Evolutionary conservation across 208 protist species (phyloP).

Genomic region (Trichomonas vaginalis): DNA sequence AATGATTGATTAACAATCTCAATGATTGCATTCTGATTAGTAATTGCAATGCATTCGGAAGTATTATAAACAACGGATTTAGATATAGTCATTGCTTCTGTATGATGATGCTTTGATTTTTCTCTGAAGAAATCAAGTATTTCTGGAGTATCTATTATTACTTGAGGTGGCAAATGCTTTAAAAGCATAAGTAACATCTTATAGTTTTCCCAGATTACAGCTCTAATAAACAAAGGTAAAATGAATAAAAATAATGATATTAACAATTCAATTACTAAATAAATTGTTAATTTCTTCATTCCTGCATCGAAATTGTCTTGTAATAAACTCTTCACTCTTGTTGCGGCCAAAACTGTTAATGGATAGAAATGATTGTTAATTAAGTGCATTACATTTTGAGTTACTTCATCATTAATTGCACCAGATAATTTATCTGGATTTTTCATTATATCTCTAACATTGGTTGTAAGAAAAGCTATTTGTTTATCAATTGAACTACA

Average conservation of each 20-base stretch:
- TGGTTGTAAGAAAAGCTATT: too few species aligned
- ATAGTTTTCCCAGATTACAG: neutral
- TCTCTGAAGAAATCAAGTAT: neutral
- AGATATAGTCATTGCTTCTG: neutral
- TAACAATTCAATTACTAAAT: too few species aligned
- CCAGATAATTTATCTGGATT: too few species aligned
- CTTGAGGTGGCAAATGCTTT: neutral
- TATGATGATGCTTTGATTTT: neutral
- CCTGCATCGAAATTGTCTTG: too few species aligned
- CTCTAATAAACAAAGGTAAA: too few species aligned
- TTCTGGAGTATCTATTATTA: neutral
- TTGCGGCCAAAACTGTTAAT: neutral
- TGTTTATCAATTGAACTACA: too few species aligned
- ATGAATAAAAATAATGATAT: too few species aligned
- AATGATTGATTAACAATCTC: neutral
- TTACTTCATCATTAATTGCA: too few species aligned
- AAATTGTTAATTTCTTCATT: too few species aligned
- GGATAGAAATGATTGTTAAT: neutral
- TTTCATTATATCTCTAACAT: too few species aligned
- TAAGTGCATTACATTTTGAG: neutral
- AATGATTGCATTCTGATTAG: neutral
- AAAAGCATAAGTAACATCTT: neutral
- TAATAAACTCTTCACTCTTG: too few species aligned
- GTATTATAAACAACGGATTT: neutral
- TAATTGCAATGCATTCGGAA: neutral